Evolutionary conservation across 345 rosid species (phyloP).

Genomic region (Gossypium herbaceum): DNA sequence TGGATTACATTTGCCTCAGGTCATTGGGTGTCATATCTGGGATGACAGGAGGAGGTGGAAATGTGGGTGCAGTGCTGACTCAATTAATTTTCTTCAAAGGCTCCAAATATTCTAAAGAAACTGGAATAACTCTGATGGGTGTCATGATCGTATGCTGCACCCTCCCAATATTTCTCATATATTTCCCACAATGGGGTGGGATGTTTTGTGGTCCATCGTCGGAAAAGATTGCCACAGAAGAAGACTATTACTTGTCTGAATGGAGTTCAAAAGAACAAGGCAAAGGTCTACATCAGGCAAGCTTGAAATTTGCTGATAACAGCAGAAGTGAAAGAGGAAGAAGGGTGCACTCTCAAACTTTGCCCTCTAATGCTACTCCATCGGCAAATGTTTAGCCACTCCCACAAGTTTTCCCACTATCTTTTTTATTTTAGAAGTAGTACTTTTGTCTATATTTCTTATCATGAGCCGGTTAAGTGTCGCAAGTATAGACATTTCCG

Average conservation of each 20-base stretch:
- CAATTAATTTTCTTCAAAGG: slow-evolving; percentile 86
- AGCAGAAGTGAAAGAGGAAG: slow-evolving; percentile 66
- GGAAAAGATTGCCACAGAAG: slow-evolving; percentile 41
- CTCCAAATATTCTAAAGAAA: slow-evolving; percentile 66
- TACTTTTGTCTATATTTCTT: neutral
- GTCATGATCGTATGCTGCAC: slow-evolving; percentile 71
- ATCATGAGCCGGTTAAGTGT: neutral
- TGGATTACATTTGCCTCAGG: slow-evolving; percentile 28
- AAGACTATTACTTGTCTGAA: slow-evolving; percentile 74
- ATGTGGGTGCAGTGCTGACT: slow-evolving; percentile 77
- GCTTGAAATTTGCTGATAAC: slow-evolving; percentile 69
- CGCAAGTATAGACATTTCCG: neutral
- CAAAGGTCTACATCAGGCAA: slow-evolving; percentile 46
- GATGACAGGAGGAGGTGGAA: slow-evolving; percentile 92
- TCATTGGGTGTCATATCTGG: slow-evolving; percentile 81
- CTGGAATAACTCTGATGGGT: slow-evolving; percentile 78
- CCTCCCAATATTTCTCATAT: slow-evolving; percentile 49
- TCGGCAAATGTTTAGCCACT: slow-evolving; percentile 23
- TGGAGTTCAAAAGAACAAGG: slow-evolving; percentile 56
- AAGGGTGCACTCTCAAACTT: slow-evolving; percentile 13
- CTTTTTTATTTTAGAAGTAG: neutral
- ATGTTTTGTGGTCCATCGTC: slow-evolving; percentile 77
- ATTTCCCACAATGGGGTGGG: slow-evolving; percentile 98
- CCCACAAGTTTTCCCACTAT: neutral
- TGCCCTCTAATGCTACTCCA: slow-evolving; percentile 10